These are phyloP conservation scores for Pyrenula massariospora DNA, from an alignment of 495 filamentous ascomycete genomes.

Conservation along the genomic window DNA sequence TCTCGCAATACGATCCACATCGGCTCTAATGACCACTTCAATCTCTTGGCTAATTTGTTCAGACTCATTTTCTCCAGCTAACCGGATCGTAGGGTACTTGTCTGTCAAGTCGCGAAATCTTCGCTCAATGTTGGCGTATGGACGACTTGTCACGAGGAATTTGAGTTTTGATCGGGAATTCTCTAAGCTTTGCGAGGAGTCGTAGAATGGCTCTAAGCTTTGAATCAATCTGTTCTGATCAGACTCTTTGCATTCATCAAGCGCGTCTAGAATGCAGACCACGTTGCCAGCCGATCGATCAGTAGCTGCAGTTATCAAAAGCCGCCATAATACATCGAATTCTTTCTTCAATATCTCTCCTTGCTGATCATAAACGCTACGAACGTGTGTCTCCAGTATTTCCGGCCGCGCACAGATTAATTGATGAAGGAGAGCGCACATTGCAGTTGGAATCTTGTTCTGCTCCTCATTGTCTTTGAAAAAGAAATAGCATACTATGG, in stretches of 20 bases:
- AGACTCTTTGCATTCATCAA: conserved; percentile 17
- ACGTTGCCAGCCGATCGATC: conserved; percentile 4
- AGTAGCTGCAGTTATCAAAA: conserved; percentile 2
- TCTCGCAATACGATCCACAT: conserved; percentile 6
- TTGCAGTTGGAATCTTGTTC: conserved; percentile 7
- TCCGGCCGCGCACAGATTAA: conserved; percentile 6
- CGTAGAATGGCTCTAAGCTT: not conserved
- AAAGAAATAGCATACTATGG: conserved; percentile 24
- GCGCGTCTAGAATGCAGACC: conserved; percentile 16
- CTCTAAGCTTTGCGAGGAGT: too few species aligned
- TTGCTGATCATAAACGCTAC: conserved; percentile 6
- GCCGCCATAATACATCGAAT: conserved; percentile 10
- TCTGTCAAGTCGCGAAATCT: conserved; percentile 3
- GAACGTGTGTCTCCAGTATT: conserved; percentile 2
- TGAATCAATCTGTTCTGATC: conserved; percentile 4
- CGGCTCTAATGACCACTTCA: conserved; percentile 11
- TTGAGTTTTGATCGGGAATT: conserved; percentile 10
- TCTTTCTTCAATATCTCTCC: conserved; percentile 1
- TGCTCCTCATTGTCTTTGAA: conserved; percentile 19
- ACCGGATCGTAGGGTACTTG: conserved; percentile 6
- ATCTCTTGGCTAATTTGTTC: conserved; percentile 11
- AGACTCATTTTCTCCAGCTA: conserved; percentile 18
- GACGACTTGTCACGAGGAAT: conserved; percentile 22
- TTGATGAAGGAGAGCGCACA: conserved; percentile 20
- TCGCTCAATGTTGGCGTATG: conserved; percentile 14